Evolutionary conservation across 176 grass and related monocot genomes (phyloP).

Genomic region (Oryza brachyantha): DNA sequence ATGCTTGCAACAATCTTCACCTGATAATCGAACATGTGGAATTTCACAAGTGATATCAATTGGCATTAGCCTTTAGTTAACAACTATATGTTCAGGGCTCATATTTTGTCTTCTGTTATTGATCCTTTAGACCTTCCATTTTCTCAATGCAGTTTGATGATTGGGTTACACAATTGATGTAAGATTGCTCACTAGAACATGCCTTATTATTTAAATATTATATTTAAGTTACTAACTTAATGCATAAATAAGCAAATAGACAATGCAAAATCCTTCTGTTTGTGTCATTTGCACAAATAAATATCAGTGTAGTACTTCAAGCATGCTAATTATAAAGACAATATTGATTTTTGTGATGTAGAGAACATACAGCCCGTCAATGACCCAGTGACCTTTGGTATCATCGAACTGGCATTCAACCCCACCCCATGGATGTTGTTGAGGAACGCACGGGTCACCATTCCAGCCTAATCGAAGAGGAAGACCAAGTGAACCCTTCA

Average conservation of each 20-base stretch:
- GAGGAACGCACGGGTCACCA: slow-evolving; percentile 91
- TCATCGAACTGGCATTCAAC: slow-evolving; percentile 85
- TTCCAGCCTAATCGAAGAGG: slow-evolving; percentile 98
- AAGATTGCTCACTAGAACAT: slow-evolving; percentile 12
- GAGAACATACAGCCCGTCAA: slow-evolving; percentile 88
- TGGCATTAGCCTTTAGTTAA: slow-evolving; percentile 3
- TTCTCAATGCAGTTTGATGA: too few species aligned
- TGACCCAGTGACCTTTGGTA: slow-evolving; percentile 62
- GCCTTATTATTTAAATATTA: not conserved
- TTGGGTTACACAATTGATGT: not conserved
- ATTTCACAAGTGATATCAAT: not conserved
- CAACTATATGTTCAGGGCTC: not conserved
- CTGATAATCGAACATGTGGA: not conserved
- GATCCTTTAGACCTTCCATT: not conserved
- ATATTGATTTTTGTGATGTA: not conserved
- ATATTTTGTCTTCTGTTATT: slow-evolving; percentile 8
- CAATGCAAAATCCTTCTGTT: not conserved
- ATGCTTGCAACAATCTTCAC: not conserved
- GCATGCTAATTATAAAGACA: not conserved
- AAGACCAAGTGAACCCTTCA: slow-evolving; percentile 77
- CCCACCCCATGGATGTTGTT: slow-evolving; percentile 96
- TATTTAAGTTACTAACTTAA: slow-evolving; percentile 7
- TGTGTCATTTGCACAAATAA: slow-evolving; percentile 1
- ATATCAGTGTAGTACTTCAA: not conserved
- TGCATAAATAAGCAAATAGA: not conserved